Conservation (phyloP, 208 protist genomes). For the Trypanosomatidae sp. region DNA sequence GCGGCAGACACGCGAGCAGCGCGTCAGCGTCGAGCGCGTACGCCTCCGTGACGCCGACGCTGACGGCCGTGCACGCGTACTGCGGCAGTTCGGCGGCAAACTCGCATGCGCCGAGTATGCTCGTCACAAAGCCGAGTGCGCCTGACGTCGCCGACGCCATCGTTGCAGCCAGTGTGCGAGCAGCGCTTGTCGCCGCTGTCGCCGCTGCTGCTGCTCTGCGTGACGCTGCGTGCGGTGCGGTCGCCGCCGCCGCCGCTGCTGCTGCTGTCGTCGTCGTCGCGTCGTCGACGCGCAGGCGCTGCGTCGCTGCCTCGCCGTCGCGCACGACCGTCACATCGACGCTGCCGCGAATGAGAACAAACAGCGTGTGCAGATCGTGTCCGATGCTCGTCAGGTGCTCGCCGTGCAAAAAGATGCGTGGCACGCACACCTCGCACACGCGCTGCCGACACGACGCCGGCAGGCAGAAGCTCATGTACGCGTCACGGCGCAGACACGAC, state of each 20-base stretch:
- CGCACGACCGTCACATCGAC: slow-evolving; percentile 48
- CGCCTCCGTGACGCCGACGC: slow-evolving; percentile 63
- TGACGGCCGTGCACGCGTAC: slow-evolving; percentile 56
- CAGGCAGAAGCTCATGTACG: slow-evolving; percentile 62
- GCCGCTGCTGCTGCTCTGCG: neutral
- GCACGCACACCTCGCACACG: slow-evolving; percentile 43
- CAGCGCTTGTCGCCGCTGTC: neutral
- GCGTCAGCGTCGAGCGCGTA: slow-evolving; percentile 36
- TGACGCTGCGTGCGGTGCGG: neutral
- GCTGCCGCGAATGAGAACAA: slow-evolving; percentile 41
- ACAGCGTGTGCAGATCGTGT: slow-evolving; percentile 34
- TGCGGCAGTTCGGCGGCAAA: slow-evolving; percentile 38
- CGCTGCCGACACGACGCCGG: slow-evolving; percentile 14
- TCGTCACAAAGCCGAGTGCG: slow-evolving; percentile 10
- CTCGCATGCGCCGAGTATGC: slow-evolving; percentile 69
- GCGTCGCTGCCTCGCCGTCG: slow-evolving; percentile 8
- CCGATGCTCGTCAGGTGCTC: slow-evolving; percentile 64
- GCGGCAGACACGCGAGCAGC: slow-evolving; percentile 31
- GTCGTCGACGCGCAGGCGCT: no score
- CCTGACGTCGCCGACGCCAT: neutral
- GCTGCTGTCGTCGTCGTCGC: neutral
- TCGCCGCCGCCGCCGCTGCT: neutral
- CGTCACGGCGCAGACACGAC: slow-evolving; percentile 31
- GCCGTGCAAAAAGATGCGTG: slow-evolving; percentile 58
- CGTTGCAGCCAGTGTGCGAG: neutral